Evolutionary conservation across 202 grass and related monocot genomes (phyloP).

Genomic region (Hordeum pubiflorum): DNA sequence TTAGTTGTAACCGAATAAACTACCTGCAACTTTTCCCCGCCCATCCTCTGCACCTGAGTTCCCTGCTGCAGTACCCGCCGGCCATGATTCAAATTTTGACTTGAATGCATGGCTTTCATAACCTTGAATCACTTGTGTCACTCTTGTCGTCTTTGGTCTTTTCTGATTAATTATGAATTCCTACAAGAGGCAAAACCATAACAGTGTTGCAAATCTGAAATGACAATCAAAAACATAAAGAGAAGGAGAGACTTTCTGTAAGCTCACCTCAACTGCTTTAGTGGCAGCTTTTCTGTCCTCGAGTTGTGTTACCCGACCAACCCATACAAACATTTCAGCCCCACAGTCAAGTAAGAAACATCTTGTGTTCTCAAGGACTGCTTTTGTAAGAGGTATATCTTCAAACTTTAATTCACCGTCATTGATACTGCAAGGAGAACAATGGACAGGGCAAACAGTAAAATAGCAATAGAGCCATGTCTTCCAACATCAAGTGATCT

Average conservation of each 20-base stretch:
- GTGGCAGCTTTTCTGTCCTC: conserved; percentile 85
- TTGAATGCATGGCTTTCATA: conserved; percentile 87
- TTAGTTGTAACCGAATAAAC: conserved; percentile 14
- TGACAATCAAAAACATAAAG: not conserved
- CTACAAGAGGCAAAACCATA: conserved; percentile 41
- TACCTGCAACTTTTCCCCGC: conserved; percentile 92
- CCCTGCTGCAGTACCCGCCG: conserved; percentile 48
- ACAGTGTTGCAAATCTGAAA: not conserved
- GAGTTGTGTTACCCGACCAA: conserved; percentile 81
- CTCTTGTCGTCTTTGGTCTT: conserved; percentile 65
- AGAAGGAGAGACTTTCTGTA: conserved; percentile 2
- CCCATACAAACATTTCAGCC: conserved; percentile 91
- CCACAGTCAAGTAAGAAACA: conserved; percentile 89
- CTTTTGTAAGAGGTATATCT: conserved; percentile 64
- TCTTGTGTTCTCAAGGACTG: conserved; percentile 78
- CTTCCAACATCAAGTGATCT: conserved; percentile 44
- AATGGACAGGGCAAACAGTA: conserved; percentile 18
- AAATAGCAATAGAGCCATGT: conserved; percentile 1
- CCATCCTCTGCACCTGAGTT: conserved; percentile 62
- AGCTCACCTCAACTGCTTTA: conserved; percentile 79
- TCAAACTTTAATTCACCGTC: conserved; percentile 78
- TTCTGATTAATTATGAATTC: conserved; percentile 78
- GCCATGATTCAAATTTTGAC: conserved; percentile 92
- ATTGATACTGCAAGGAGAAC: conserved; percentile 58
- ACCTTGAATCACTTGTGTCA: conserved; percentile 93